Conservation (phyloP, 345 rosid species). For the Linum trigynum region DNA sequence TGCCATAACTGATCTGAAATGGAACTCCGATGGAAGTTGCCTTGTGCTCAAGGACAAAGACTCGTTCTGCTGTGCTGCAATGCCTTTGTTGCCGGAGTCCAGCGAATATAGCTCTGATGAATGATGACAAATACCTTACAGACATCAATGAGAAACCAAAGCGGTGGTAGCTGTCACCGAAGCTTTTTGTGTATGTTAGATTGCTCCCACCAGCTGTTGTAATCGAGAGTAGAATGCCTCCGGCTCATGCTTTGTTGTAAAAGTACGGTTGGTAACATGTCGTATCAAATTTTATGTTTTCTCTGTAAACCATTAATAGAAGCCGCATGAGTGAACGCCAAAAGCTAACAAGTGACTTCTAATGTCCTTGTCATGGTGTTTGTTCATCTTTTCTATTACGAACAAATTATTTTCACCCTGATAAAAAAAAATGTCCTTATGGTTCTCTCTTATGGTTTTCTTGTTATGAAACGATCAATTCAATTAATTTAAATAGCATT, state of each 20-base stretch:
- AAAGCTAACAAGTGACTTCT: too few species aligned
- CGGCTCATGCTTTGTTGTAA: slow-evolving; percentile 10
- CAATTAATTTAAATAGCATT: too few species aligned
- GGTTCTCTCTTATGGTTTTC: too few species aligned
- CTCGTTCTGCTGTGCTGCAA: slow-evolving; percentile 73
- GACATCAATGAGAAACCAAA: not conserved
- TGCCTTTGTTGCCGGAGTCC: slow-evolving; percentile 60
- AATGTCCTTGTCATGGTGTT: too few species aligned
- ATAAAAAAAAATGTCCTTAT: too few species aligned
- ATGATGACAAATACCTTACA: slow-evolving; percentile 17
- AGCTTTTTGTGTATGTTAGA: not conserved
- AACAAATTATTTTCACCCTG: too few species aligned
- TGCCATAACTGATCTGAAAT: slow-evolving; percentile 68
- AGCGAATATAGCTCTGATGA: slow-evolving; percentile 91
- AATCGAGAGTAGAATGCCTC: not conserved
- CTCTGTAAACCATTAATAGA: too few species aligned
- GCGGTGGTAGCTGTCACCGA: not conserved
- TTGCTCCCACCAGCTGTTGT: slow-evolving; percentile 1
- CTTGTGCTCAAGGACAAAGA: slow-evolving; percentile 92
- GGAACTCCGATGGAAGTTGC: slow-evolving; percentile 89
- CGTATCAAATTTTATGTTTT: too few species aligned
- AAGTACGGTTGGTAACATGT: not conserved
- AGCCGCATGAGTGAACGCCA: too few species aligned
- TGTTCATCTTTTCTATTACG: too few species aligned
- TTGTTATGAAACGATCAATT: too few species aligned